Conservation (phyloP, 2,329 filamentous ascomycete genomes). For the Beauveria sp. region DNA sequence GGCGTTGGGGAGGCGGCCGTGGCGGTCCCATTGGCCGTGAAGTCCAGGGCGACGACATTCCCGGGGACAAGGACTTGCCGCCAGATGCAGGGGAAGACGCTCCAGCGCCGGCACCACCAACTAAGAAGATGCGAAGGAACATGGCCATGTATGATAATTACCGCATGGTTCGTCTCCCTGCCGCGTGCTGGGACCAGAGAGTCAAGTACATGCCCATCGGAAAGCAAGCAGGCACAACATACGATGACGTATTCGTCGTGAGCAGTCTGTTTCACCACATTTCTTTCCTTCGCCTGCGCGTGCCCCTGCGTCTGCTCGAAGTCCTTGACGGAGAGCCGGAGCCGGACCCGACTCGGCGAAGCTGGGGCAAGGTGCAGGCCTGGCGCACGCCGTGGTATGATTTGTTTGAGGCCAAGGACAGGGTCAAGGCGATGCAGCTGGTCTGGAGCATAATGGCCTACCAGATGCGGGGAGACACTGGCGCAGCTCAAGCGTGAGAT, state of each 20-base stretch:
- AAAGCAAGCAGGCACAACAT: constrained; percentile 34
- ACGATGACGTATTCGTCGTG: constrained; percentile 55
- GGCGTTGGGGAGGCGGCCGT: constrained; percentile 55
- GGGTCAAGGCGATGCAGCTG: constrained; percentile 47
- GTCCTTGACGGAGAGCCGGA: constrained; percentile 41
- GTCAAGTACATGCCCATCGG: constrained; percentile 51
- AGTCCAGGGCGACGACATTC: constrained; percentile 39
- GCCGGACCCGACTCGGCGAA: constrained; percentile 25
- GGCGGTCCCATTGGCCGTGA: constrained; percentile 58
- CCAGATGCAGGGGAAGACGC: constrained; percentile 19
- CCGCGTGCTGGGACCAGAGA: constrained; percentile 53
- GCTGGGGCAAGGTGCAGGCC: constrained; percentile 46
- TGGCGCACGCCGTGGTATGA: constrained; percentile 57
- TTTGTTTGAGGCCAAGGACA: constrained; percentile 45
- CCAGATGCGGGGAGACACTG: constrained; percentile 35
- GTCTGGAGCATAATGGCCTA: constrained; percentile 55
- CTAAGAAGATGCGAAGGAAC: constrained; percentile 46
- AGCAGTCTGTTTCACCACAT: constrained; percentile 55
- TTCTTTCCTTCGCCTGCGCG: constrained; percentile 49
- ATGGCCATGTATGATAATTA: constrained; percentile 56
- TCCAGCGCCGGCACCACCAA: constrained; percentile 20
- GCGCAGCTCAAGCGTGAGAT: not conserved
- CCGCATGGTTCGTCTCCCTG: constrained; percentile 51
- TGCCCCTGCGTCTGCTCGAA: constrained; percentile 44
- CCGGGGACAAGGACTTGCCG: constrained; percentile 38